A percentile compares a stretch with the other conserved stretches of the same genome.
Evolutionary conservation across 1,284 basidiomycete genomes (phyloP).

Genomic region (Anthracocystis walkeri): DNA sequence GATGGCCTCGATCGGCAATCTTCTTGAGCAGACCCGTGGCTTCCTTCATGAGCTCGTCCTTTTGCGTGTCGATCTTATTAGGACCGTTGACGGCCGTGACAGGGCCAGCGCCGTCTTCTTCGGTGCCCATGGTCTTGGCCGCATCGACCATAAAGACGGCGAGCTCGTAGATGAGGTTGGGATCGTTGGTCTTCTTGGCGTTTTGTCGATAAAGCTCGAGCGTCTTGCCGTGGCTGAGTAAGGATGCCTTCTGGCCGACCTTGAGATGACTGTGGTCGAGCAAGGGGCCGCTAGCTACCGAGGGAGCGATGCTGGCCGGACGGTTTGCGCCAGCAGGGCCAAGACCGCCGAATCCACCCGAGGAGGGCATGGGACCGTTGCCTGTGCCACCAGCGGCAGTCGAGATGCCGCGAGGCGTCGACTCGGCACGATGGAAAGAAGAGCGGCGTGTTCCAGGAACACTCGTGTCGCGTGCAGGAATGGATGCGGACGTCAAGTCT

Average conservation of each 20-base stretch:
- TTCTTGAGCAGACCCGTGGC: constrained; percentile 86
- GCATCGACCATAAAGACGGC: constrained; percentile 99
- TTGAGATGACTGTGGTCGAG: constrained; percentile 93
- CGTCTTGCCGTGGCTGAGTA: constrained; percentile 93
- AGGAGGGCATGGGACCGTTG: constrained; percentile 51
- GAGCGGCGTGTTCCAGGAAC: constrained; percentile 19
- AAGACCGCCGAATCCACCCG: constrained; percentile 45
- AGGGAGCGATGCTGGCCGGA: constrained; percentile 61
- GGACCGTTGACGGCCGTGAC: constrained; percentile 33
- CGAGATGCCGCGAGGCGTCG: constrained; percentile 45
- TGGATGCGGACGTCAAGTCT: constrained; percentile 7
- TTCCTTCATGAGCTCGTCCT: constrained; percentile 84
- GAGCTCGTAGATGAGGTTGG: constrained; percentile 96
- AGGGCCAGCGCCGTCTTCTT: constrained; percentile 32
- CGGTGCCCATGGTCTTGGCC: constrained; percentile 64
- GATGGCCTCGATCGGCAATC: constrained; percentile 91
- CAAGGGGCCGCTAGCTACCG: constrained; percentile 70
- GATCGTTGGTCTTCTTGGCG: constrained; percentile 98
- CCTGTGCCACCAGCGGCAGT: constrained; percentile 58
- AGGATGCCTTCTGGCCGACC: constrained; percentile 89
- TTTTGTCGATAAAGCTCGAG: constrained; percentile 96
- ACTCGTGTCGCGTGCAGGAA: constrained; percentile 17
- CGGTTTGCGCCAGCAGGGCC: constrained; percentile 50
- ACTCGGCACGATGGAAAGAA: constrained; percentile 35
- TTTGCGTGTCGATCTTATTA: constrained; percentile 42